Percentiles rank a stretch among this genome's conserved stretches.
These are phyloP conservation scores for Pueraria montana DNA, from an alignment of 306 rosid genomes.

Conservation along the genomic window DNA sequence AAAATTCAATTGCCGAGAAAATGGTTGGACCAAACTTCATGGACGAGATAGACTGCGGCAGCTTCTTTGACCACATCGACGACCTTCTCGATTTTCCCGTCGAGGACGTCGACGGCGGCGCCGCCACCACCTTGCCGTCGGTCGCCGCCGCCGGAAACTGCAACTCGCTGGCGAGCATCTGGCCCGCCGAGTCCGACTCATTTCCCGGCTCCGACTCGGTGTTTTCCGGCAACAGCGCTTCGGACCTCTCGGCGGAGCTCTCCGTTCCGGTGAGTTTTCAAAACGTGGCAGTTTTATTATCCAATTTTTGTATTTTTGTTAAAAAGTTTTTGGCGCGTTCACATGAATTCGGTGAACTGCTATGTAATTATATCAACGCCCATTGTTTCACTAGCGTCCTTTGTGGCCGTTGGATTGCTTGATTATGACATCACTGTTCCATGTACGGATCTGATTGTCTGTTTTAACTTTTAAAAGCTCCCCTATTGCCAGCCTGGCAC, in stretches of 20 bases:
- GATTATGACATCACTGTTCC: slow-evolving; percentile 20
- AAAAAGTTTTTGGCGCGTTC: slow-evolving; percentile 40
- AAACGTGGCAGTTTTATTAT: neutral
- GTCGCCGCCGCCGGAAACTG: slow-evolving; percentile 49
- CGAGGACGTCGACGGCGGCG: slow-evolving; percentile 63
- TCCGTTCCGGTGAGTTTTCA: slow-evolving; percentile 80
- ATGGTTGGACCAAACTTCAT: slow-evolving; percentile 82
- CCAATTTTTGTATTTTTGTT: neutral
- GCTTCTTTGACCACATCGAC: slow-evolving; percentile 95
- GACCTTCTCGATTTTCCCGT: slow-evolving; percentile 86
- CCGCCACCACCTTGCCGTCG: slow-evolving; percentile 59
- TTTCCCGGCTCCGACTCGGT: slow-evolving; percentile 67
- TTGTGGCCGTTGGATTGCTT: slow-evolving; percentile 44
- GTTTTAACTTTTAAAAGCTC: neutral
- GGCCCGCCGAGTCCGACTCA: slow-evolving; percentile 66
- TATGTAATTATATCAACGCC: slow-evolving; percentile 18
- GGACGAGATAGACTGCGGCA: slow-evolving; percentile 88
- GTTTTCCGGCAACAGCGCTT: slow-evolving; percentile 66
- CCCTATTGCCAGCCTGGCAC: slow-evolving; percentile 45
- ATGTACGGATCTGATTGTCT: slow-evolving; percentile 37
- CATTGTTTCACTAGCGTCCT: neutral
- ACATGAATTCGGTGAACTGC: slow-evolving; percentile 36
- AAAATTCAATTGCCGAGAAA: slow-evolving; percentile 28
- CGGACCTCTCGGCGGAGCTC: slow-evolving; percentile 93
- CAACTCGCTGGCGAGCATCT: slow-evolving; percentile 62